Evolutionary conservation across 305 asterid species (phyloP), one percentile per base, ranked within the genome.

Genomic region (Rubia peregrina): DNA sequence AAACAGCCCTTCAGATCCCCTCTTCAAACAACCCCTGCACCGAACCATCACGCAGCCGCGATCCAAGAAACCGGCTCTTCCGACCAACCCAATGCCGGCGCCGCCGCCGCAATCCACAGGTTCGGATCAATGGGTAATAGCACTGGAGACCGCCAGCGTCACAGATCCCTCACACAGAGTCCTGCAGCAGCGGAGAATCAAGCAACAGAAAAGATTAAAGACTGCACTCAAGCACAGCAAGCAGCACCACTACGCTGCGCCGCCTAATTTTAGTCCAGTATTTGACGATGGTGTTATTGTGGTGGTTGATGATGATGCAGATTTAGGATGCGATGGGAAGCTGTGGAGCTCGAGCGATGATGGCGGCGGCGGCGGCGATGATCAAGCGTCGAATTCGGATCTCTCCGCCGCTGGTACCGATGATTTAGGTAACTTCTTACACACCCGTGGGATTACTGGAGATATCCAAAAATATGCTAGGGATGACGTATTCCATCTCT

Each of bases 201-300:
- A 38, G 22, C 63, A 62, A 6, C 69, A 8, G 0, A 17, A 16
- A 0, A 62, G 11, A 40, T 72, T 51, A 19, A 55, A 40, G 41
- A 5, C 65, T 19, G 75, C 75, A 7, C 24, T 71, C 11, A 71
- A 51, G 65, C 41, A 21, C 22, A 26, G 40, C 9, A 30, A 5
- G 5, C 70, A 13, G 5, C n/a, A 14, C 10, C 21, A 30, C 7
- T 36, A 9, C 2, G 36, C 64, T 6, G 3, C 64, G 19, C 6
- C 21, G 21, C 42, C 61, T 0, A 21, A 22, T 57, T 26, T 24
- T 3, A 12, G 51, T 46, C 12, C 51, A 51, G 55, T 48, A 2
- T 51, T 6, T 6, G 59, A 17, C 3, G 57, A 21, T 21, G 57
- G 2, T 2, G 57, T 16, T 5, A 21, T 6, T 16, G n/a, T 16